Evolutionary conservation across 139 green algal species (phyloP).

Genomic region (Desmodesmus armatus): DNA sequence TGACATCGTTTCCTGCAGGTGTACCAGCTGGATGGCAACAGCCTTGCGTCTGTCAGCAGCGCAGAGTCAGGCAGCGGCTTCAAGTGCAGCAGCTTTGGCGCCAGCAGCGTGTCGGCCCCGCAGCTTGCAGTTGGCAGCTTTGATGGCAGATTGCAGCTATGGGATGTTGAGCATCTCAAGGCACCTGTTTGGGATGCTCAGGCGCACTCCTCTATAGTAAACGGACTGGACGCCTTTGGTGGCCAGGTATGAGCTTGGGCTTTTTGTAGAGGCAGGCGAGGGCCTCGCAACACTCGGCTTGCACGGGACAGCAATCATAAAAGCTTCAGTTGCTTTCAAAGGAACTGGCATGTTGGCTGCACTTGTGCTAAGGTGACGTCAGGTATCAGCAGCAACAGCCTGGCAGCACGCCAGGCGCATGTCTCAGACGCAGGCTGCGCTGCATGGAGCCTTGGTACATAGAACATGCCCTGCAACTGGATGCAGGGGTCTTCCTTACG

Average conservation of each 20-base stretch:
- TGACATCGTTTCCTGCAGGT: conserved; percentile 65
- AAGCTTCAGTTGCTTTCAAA: too few species aligned
- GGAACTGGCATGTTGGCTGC: too few species aligned
- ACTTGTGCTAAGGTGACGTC: too few species aligned
- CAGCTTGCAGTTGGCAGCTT: conserved; percentile 86
- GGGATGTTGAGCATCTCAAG: conserved; percentile 77
- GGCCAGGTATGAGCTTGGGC: conserved; percentile 78
- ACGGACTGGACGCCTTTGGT: conserved; percentile 85
- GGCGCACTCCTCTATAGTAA: conserved; percentile 86
- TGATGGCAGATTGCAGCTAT: conserved; percentile 75
- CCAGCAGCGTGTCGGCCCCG: conserved; percentile 66
- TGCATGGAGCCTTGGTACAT: too few species aligned
- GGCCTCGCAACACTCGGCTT: too few species aligned
- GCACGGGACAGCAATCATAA: too few species aligned
- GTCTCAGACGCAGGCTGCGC: too few species aligned
- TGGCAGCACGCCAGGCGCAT: too few species aligned
- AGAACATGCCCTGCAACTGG: too few species aligned
- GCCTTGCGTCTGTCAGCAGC: conserved; percentile 62
- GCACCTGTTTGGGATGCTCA: conserved; percentile 71
- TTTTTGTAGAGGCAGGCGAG: too few species aligned
- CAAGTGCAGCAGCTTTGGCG: conserved; percentile 87
- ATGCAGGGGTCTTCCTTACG: too few species aligned
- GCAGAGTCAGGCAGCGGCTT: conserved; percentile 71
- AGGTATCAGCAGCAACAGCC: too few species aligned
- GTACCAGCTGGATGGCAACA: conserved; percentile 78